Evolutionary conservation across 805 yeast species (phyloP), one percentile per base, ranked within the genome.

Genomic region (Candida nitratophila): DNA sequence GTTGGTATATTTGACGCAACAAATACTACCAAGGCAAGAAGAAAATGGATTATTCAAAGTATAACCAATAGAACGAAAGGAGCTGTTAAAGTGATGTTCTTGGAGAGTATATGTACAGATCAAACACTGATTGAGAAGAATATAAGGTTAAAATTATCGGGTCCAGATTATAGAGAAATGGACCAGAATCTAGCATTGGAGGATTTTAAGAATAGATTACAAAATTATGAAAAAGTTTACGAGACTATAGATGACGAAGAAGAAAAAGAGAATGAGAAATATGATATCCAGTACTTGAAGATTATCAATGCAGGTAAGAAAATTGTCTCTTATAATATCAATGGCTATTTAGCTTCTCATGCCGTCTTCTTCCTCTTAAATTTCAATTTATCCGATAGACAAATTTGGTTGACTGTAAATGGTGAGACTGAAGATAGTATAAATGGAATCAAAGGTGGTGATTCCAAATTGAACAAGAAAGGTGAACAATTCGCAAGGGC

Each of bases 131-230:
- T 91, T 37, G 95, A 89, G 56, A 77, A 83, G 48, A 91, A 91
- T 62, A 84, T 91, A 40, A 71, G 86, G 41, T 74, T 93, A 52
- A 91, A 91, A 65, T 70, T 91, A 43, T 77, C 85, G 27, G 99
- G 99, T 0, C 99, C 98, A 0, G 98, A 91, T 65, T 91, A 91
- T 66, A 74, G 74, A 47, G 74, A 81, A 41, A 88, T 89, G 87
- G 91, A 91, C 58, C 86, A 86, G 2, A 79, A 80, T 39, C 55
- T 74, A 14, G 96, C 98, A 0, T 61, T 91, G 21, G 72, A 69
- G 40, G 99, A 91, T 65, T 91, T 91, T 59, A 78, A 82, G 44
- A 83, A 83, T 41, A 74, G 99, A 46, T 72, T 91, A 48, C 65
- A 71, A 32, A 91, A 91, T 58, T 91, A 91, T 61, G 91, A 89